Evolutionary conservation across 768 basidiomycete genomes (phyloP).

Genomic region (Lactarius vividus): DNA sequence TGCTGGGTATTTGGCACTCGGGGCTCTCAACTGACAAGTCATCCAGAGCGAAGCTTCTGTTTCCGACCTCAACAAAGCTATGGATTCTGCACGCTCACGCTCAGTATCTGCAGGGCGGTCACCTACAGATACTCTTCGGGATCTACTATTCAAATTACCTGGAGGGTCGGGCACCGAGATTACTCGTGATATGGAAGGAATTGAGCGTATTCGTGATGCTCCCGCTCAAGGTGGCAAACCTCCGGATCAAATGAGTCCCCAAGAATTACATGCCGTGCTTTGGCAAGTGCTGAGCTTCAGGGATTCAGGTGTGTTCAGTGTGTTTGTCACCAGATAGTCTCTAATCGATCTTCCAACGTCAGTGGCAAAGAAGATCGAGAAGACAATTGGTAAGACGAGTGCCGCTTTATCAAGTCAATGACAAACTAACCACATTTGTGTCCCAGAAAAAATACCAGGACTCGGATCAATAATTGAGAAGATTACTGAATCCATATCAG

Average conservation of each 20-base stretch:
- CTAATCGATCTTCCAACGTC: background rate
- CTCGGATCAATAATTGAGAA: conserved; percentile 73
- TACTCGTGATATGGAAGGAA: conserved; percentile 64
- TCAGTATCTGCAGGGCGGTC: conserved; percentile 34
- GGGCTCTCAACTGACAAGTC: background rate
- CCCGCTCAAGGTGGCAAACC: conserved; percentile 52
- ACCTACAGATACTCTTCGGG: conserved; percentile 52
- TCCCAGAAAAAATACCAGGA: conserved; percentile 78
- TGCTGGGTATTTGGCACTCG: background rate
- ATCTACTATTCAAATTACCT: conserved; percentile 60
- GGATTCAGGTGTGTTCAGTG: conserved; percentile 56
- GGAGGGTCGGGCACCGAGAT: conserved; percentile 60
- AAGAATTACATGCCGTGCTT: conserved; percentile 77
- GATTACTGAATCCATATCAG: conserved; percentile 67
- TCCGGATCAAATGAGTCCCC: conserved; percentile 82
- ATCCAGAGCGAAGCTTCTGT: conserved; percentile 65
- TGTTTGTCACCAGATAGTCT: conserved; percentile 3
- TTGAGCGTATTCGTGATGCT: conserved; percentile 53
- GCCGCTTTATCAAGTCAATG: background rate
- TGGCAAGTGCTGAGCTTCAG: conserved; percentile 88
- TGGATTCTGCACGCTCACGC: conserved; percentile 63
- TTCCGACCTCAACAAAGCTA: conserved; percentile 76
- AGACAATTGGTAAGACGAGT: conserved; percentile 57
- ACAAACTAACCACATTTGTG: background rate
- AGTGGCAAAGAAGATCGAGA: conserved; percentile 78